Evolutionary conservation across 2,329 filamentous ascomycete species (phyloP).

Genomic region (Aspergillus latus): DNA sequence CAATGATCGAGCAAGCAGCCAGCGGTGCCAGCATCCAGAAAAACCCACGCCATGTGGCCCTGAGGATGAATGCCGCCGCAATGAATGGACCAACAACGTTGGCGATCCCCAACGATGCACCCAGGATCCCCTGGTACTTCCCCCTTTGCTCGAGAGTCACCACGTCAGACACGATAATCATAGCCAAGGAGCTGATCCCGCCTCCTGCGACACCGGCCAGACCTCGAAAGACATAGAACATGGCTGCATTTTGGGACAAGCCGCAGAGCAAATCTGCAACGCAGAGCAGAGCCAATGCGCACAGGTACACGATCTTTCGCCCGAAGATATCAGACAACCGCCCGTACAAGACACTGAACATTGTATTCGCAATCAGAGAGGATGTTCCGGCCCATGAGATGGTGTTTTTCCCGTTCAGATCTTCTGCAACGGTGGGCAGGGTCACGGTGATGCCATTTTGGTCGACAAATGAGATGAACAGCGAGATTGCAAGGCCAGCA

Average conservation of each 20-base stretch:
- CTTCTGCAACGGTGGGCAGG: slow-evolving; percentile 53
- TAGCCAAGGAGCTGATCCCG: slow-evolving; percentile 58
- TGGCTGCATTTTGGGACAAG: slow-evolving; percentile 54
- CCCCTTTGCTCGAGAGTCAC: slow-evolving; percentile 60
- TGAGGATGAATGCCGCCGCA: slow-evolving; percentile 47
- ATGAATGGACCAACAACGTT: slow-evolving; percentile 51
- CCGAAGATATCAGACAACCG: slow-evolving; percentile 62
- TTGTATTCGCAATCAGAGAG: slow-evolving; percentile 65
- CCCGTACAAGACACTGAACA: slow-evolving; percentile 65
- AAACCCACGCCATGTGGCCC: slow-evolving; percentile 47
- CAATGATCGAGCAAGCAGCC: slow-evolving; percentile 46
- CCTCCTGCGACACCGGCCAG: slow-evolving; percentile 62
- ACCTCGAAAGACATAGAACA: slow-evolving; percentile 63
- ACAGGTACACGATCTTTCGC: slow-evolving; percentile 59
- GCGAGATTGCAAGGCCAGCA: slow-evolving; percentile 50
- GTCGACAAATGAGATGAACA: slow-evolving; percentile 58
- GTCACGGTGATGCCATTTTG: slow-evolving; percentile 57
- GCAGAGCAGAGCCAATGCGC: slow-evolving; percentile 53
- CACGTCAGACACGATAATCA: slow-evolving; percentile 63
- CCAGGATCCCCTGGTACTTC: slow-evolving; percentile 53
- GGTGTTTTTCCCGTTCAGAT: slow-evolving; percentile 45
- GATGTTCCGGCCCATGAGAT: slow-evolving; percentile 72
- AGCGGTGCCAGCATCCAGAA: slow-evolving; percentile 57
- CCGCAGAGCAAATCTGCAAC: slow-evolving; percentile 61
- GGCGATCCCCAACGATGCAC: slow-evolving; percentile 46